A percentile compares a stretch with the other conserved stretches of the same genome.
Evolutionary conservation across 2,329 filamentous ascomycete species (phyloP).

Genomic region (Sporothrix protearum): DNA sequence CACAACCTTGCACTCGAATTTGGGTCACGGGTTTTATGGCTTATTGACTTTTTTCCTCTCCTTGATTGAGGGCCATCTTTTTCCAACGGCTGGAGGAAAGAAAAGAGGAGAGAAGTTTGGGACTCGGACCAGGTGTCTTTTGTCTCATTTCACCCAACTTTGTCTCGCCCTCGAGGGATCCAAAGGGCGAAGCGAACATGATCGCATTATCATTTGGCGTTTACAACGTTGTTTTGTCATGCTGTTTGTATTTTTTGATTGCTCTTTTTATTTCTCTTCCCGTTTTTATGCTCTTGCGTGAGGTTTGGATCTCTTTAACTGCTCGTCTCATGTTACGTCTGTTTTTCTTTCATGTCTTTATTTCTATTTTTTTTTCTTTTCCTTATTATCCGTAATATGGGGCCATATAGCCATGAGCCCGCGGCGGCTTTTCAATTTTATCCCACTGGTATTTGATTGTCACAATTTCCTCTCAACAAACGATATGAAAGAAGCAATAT

Average conservation of each 20-base stretch:
- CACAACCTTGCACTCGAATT: background rate
- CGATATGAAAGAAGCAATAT: background rate
- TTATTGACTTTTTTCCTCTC: background rate
- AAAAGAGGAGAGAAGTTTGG: background rate
- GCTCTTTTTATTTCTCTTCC: background rate
- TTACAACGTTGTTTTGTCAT: slow-evolving; percentile 1
- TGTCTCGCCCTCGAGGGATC: background rate
- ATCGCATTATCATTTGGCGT: slow-evolving; percentile 22
- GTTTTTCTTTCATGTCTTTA: background rate
- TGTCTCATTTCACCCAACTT: background rate
- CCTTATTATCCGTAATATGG: background rate
- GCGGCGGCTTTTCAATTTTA: background rate
- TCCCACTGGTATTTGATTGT: background rate
- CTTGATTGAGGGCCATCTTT: background rate
- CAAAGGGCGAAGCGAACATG: background rate
- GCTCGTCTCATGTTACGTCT: background rate
- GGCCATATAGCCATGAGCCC: background rate
- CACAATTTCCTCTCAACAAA: background rate
- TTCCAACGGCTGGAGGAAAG: background rate
- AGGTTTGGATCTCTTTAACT: background rate
- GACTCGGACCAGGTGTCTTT: background rate
- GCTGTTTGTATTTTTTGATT: background rate
- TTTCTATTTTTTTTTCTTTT: background rate
- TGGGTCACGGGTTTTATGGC: background rate
- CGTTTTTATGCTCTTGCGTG: background rate